Percentiles rank a stretch among this genome's conserved stretches.
These are phyloP conservation scores for Fraxinus xanthoxyloides DNA, from an alignment of 305 asterid species.

Conservation along the genomic window DNA sequence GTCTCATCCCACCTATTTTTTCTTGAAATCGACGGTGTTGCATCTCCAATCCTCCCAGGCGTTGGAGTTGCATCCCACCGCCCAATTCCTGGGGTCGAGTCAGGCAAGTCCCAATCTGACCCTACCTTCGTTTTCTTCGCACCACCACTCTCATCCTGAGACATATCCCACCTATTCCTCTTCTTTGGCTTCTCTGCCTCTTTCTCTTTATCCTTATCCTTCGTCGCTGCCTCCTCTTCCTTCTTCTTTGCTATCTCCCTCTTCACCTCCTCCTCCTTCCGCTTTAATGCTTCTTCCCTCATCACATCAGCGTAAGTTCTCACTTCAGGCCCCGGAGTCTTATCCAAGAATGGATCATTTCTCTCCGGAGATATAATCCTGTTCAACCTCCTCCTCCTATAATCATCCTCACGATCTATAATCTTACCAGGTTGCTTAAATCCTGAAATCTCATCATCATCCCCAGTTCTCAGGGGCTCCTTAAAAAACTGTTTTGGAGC, in stretches of 20 bases:
- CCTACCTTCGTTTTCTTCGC: slow-evolving; percentile 60
- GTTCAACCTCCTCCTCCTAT: slow-evolving; percentile 77
- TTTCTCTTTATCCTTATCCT: slow-evolving; percentile 37
- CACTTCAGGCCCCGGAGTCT: slow-evolving; percentile 89
- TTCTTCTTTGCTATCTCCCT: slow-evolving; percentile 77
- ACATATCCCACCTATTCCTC: slow-evolving; percentile 94
- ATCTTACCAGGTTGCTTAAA: slow-evolving; percentile 74
- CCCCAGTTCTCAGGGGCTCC: slow-evolving; percentile 67
- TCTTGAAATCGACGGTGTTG: slow-evolving; percentile 74
- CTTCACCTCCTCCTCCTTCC: slow-evolving; percentile 79
- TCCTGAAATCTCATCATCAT: slow-evolving; percentile 62
- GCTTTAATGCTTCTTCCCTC: slow-evolving; percentile 74
- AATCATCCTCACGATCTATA: slow-evolving; percentile 88
- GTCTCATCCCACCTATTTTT: slow-evolving; percentile 96
- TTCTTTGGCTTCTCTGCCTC: slow-evolving; percentile 73
- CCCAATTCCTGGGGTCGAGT: slow-evolving; percentile 87
- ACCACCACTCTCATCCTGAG: slow-evolving; percentile 62
- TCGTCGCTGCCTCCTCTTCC: slow-evolving; percentile 55
- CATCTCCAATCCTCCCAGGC: slow-evolving; percentile 89
- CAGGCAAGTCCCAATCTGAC: slow-evolving; percentile 94
- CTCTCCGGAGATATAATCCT: slow-evolving; percentile 86
- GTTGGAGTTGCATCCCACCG: slow-evolving; percentile 98
- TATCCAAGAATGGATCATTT: slow-evolving; percentile 80
- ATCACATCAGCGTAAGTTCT: slow-evolving; percentile 88
- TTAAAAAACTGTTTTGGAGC: slow-evolving; percentile 71